Base-by-base conservation (phyloP, 345 rosid genomes). In the Brassica carinata region DNA sequence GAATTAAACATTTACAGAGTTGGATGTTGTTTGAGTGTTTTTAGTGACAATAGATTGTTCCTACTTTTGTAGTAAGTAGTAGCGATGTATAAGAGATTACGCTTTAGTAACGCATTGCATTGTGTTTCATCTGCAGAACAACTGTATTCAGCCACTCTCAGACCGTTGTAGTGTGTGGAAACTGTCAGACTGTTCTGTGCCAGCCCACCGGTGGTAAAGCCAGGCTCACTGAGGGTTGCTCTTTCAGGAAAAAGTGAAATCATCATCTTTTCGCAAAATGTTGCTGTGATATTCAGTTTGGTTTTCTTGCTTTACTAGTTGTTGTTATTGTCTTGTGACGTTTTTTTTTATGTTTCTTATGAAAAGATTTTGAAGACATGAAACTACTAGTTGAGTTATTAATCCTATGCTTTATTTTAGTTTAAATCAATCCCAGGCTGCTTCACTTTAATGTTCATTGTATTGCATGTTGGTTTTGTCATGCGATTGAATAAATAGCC, bases 101-200 rank as follows among this genome's bases (percentile, higher is more conserved):
- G 4, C 9, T 2, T 5, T 0, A 15, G 40, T 51, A 27, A 36
- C 7, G 5, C 6, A 2, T 66, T 66, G 26, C 10, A 62, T 23
- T 9, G 9, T 17, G 33, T 58, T 29, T 0, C 1, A 13, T 38
- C 1, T 71, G 83, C 79, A 87, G 90, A 80, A 85, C 90, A 2
- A 85, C 88, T 0, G 88, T 87, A 36, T 87, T 87, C 63, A 87
- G 88, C 79, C 90, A 87, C 81, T 87, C 88, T 7, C 88, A 87
- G 72, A 85, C 90, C 1, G 88, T 86, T 30, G 90, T 86, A 19
- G 86, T 87, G 33, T 87, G 90, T 13, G 85, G 87, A 2, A 87
- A 86, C 81, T 87, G 90, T 77, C 88, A 87, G 79, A 80, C 85
- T 0, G 84, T 87, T 51, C 69, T 87, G 40, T 84, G 90, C 84